A percentile compares a stretch with the other conserved stretches of the same genome.
Evolutionary conservation across 768 basidiomycete genomes (phyloP).

Genomic region (Leucosporidium scottii): DNA sequence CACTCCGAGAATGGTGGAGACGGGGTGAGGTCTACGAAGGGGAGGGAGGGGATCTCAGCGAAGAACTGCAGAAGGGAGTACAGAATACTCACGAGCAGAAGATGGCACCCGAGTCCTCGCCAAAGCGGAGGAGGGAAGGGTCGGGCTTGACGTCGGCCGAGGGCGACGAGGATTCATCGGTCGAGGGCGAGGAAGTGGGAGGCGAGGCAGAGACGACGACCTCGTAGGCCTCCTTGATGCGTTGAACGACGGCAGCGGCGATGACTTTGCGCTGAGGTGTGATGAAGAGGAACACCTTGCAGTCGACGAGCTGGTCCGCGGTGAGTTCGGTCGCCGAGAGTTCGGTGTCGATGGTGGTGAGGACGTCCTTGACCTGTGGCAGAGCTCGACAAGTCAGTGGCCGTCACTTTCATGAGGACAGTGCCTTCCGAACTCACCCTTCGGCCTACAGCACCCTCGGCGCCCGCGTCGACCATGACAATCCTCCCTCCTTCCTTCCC

Average conservation of each 20-base stretch:
- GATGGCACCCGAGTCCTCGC: slow-evolving; percentile 29
- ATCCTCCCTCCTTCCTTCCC: slow-evolving; percentile 7
- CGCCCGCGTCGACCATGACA: slow-evolving; percentile 18
- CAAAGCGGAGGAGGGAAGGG: slow-evolving; percentile 19
- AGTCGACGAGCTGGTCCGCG: slow-evolving; percentile 12
- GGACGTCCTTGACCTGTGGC: slow-evolving; percentile 25
- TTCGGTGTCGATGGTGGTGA: slow-evolving; percentile 31
- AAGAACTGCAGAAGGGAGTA: neutral
- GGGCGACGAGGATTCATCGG: neutral
- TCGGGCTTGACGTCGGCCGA: neutral
- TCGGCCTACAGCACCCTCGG: neutral
- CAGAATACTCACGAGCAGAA: slow-evolving; percentile 33
- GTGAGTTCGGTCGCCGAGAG: slow-evolving; percentile 24
- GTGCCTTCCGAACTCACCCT: slow-evolving; percentile 4
- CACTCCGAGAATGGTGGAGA: slow-evolving; percentile 31
- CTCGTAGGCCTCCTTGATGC: slow-evolving; percentile 25
- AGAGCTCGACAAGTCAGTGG: neutral
- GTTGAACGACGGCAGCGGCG: slow-evolving; percentile 30
- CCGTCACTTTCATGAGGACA: neutral
- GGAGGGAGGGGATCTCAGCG: neutral
- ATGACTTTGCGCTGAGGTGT: slow-evolving; percentile 26
- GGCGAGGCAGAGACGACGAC: slow-evolving; percentile 12
- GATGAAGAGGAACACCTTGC: slow-evolving; percentile 29
- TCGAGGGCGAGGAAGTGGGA: neutral
- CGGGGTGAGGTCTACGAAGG: slow-evolving; percentile 19